A percentile compares a stretch with the other conserved stretches of the same genome.
These are phyloP conservation scores for Holtermannia corniformis DNA, from an alignment of 768 basidiomycete genomes.

Conservation along the genomic window DNA sequence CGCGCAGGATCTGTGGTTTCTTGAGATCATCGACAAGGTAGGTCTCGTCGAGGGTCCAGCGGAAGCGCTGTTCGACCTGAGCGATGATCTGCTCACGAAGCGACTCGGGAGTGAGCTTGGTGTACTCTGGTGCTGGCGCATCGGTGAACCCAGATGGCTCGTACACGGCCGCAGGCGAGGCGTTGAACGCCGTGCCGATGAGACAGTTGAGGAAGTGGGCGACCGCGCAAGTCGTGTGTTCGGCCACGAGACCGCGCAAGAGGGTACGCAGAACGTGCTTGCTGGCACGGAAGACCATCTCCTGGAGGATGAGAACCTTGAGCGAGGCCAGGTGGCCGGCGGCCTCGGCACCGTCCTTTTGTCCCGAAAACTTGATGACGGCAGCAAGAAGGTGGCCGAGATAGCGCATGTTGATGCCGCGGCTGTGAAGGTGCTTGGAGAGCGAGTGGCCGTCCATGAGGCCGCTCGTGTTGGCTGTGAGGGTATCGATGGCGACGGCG, in stretches of 20 bases:
- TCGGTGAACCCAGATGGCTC: slow-evolving; percentile 32
- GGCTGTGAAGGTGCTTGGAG: slow-evolving; percentile 39
- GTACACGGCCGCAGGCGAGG: slow-evolving; percentile 37
- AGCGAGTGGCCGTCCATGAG: slow-evolving; percentile 43
- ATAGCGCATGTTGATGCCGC: slow-evolving; percentile 48
- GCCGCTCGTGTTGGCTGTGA: slow-evolving; percentile 31
- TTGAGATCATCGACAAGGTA: slow-evolving; percentile 32
- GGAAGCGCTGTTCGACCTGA: slow-evolving; percentile 41
- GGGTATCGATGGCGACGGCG: slow-evolving; percentile 39
- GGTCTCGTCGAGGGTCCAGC: slow-evolving; percentile 36
- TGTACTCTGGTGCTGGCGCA: slow-evolving; percentile 35
- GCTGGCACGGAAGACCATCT: slow-evolving; percentile 45
- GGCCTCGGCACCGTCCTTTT: slow-evolving; percentile 20
- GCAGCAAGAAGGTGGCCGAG: slow-evolving; percentile 41
- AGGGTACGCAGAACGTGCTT: slow-evolving; percentile 44
- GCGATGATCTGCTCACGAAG: slow-evolving; percentile 34
- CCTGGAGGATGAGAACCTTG: slow-evolving; percentile 40
- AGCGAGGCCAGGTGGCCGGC: slow-evolving; percentile 31
- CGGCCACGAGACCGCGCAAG: slow-evolving; percentile 36
- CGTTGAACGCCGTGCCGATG: slow-evolving; percentile 37
- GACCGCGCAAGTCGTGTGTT: slow-evolving; percentile 37
- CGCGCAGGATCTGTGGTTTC: slow-evolving; percentile 42
- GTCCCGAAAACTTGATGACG: slow-evolving; percentile 32
- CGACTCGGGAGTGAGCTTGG: slow-evolving; percentile 39
- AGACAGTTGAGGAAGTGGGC: slow-evolving; percentile 47